These are phyloP conservation scores for Alternaria hordeiaustralica DNA, from an alignment of 2,329 filamentous ascomycete species.

Conservation along the genomic window DNA sequence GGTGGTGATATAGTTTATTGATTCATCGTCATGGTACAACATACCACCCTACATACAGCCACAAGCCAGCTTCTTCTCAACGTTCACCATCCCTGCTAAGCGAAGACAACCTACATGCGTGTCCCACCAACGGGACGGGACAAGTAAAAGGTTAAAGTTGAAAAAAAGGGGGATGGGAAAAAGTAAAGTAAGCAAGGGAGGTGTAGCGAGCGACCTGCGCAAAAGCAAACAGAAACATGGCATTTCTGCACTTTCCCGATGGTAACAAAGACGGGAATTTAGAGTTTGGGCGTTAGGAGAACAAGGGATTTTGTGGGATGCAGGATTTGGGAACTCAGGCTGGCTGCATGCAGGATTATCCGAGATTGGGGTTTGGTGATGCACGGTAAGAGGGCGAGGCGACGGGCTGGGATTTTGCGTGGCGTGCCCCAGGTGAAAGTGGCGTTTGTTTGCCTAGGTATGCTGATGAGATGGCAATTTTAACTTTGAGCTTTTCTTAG, in stretches of 20 bases:
- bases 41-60: not conserved
- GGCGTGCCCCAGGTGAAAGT: not conserved
- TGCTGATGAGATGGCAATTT: not conserved
- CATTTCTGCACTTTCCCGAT: not conserved
- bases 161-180: not conserved
- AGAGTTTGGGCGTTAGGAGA: not conserved
- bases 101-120: too few species aligned
- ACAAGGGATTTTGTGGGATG: not conserved
- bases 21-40: not conserved
- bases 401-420: not conserved
- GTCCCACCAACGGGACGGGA: not conserved
- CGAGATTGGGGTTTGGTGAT: not conserved
- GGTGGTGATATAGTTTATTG: not conserved
- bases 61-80: not conserved
- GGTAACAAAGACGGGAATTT: not conserved
- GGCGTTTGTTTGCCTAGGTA: not conserved
- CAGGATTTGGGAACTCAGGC: not conserved
- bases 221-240: not conserved
- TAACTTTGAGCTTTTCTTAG: not conserved
- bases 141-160: not conserved
- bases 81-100: not conserved
- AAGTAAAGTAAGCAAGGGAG: not conserved
- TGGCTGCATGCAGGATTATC: not conserved
- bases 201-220: not conserved
- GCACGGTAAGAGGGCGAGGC: not conserved